A percentile compares a stretch with the other conserved stretches of the same genome.
phyloP scores from a whole-genome alignment of 768 basidiomycete genomes.

The Suillus fuscotomentosus region DNA sequence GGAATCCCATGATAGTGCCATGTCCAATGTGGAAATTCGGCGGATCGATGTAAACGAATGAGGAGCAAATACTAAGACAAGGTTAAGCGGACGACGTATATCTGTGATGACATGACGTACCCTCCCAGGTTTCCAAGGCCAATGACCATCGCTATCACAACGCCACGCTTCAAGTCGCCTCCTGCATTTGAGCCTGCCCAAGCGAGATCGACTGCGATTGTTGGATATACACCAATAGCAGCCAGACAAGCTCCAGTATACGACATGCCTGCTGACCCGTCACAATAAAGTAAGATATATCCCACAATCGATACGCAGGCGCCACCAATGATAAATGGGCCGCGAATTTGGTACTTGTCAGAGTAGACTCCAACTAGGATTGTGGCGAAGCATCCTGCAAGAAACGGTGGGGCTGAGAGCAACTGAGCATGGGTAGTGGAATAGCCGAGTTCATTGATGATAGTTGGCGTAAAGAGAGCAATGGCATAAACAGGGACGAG shows the following conservation, averaged over 20 bases:
- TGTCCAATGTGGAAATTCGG: slow-evolving; percentile 39
- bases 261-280: slow-evolving; percentile 18
- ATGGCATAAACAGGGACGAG: slow-evolving; percentile 47
- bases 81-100: slow-evolving; percentile 24
- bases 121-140: slow-evolving; percentile 58
- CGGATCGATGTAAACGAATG: slow-evolving; percentile 39
- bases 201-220: slow-evolving; percentile 45
- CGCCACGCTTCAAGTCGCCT: slow-evolving; percentile 51
- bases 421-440: slow-evolving; percentile 48
- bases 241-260: slow-evolving; percentile 52
- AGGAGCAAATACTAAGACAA: slow-evolving; percentile 36
- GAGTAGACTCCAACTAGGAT: slow-evolving; percentile 41
- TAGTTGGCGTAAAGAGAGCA: slow-evolving; percentile 52
- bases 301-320: slow-evolving; percentile 47
- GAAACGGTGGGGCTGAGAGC: slow-evolving; percentile 50
- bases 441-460: slow-evolving; percentile 50
- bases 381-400: slow-evolving; percentile 44
- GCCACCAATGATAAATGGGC: slow-evolving; percentile 47
- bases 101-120: slow-evolving; percentile 24
- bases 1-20: slow-evolving; percentile 35
- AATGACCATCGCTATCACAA: slow-evolving; percentile 52
- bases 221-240: slow-evolving; percentile 52
- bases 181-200: slow-evolving; percentile 59
- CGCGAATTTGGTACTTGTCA: slow-evolving; percentile 41
- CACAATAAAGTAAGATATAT: slow-evolving; percentile 46